phyloP scores from a whole-genome alignment of 139 green algal genomes.

The Tetraselmis chui region DNA sequence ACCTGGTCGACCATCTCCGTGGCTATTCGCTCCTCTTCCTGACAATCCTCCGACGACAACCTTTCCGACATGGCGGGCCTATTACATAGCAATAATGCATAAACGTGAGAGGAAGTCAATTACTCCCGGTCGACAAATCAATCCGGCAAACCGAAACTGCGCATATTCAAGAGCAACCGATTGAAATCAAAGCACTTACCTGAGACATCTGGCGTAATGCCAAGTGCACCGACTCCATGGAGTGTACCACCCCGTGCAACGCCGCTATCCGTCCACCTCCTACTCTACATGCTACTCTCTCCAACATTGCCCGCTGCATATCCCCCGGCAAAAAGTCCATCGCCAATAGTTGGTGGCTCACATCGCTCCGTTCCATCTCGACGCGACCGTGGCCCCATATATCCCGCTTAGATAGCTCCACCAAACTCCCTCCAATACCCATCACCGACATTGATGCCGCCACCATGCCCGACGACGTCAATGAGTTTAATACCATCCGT shows the following conservation, averaged over 20 bases:
- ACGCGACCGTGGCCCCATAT: constrained; percentile 53
- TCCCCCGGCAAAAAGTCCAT: constrained; percentile 77
- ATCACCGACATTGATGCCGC: constrained; percentile 43
- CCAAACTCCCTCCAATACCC: constrained; percentile 42
- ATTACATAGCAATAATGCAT: no score
- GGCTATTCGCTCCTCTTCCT: constrained; percentile 53
- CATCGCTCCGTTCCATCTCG: constrained; percentile 64
- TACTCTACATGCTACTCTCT: not conserved
- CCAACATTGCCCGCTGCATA: not conserved
- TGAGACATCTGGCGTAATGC: not conserved
- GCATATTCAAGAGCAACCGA: no score
- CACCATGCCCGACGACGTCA: constrained; percentile 78
- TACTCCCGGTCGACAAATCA: no score
- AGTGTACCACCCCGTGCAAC: not conserved
- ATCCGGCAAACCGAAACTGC: no score
- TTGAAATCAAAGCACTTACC: no score
- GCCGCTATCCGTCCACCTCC: not conserved
- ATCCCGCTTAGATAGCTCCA: constrained; percentile 87
- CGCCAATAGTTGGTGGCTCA: constrained; percentile 62
- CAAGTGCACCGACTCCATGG: not conserved
- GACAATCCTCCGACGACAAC: not conserved
- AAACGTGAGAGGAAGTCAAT: no score
- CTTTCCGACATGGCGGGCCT: not conserved
- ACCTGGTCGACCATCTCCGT: constrained; percentile 45
- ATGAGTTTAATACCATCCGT: constrained; percentile 65